Evolutionary conservation across 2,329 filamentous ascomycete species (phyloP).

Genomic region (Penicillium sp.): DNA sequence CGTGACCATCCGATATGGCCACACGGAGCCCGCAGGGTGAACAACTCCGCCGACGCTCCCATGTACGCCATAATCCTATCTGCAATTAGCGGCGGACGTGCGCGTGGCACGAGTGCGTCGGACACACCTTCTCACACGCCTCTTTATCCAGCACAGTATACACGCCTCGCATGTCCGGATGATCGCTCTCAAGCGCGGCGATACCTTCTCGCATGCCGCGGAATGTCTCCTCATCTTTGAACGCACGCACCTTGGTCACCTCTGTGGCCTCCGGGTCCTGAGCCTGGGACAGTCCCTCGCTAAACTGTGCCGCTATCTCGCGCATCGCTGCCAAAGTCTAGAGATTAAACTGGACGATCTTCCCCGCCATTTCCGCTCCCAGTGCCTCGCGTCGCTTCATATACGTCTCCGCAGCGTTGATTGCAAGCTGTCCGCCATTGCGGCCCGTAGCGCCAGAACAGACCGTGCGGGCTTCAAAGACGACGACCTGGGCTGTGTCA

Average conservation of each 20-base stretch:
- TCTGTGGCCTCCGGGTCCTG: conserved; percentile 30
- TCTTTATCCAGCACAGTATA: conserved; percentile 30
- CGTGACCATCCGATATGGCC: conserved; percentile 45
- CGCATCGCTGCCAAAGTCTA: conserved; percentile 44
- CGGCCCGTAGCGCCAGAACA: conserved; percentile 30
- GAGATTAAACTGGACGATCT: conserved; percentile 46
- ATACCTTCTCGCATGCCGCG: conserved; percentile 28
- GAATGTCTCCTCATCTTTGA: conserved; percentile 28
- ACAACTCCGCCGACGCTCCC: conserved; percentile 29
- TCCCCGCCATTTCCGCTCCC: conserved; percentile 37
- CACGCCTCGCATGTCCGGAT: conserved; percentile 28
- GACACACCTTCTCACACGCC: neutral
- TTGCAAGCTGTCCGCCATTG: conserved; percentile 38
- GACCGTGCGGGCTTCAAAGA: conserved; percentile 42
- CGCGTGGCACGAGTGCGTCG: too few species aligned
- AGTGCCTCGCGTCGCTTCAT: conserved; percentile 24
- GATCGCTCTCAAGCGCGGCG: conserved; percentile 27
- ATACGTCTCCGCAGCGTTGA: conserved; percentile 35
- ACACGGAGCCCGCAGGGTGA: conserved; percentile 39
- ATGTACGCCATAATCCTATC: neutral
- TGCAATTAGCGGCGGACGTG: too few species aligned
- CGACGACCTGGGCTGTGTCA: conserved; percentile 32
- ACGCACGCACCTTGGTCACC: conserved; percentile 32
- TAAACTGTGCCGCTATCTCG: conserved; percentile 42
- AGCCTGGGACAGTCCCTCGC: conserved; percentile 12